Evolutionary conservation across 306 rosid species (phyloP).

Genomic region (Hylodesmum podocarpum): DNA sequence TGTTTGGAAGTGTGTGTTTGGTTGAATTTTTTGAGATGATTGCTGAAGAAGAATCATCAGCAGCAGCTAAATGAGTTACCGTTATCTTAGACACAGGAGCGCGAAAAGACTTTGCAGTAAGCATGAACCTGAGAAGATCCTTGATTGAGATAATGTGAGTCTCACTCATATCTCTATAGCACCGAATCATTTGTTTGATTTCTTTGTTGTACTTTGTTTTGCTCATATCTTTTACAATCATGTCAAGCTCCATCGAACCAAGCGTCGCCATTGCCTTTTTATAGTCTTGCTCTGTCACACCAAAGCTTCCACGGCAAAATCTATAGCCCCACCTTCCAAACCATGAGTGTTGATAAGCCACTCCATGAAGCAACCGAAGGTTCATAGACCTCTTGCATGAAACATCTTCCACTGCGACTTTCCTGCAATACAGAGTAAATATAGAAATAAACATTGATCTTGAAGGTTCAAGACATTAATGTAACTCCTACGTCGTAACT

Average conservation of each 20-base stretch:
- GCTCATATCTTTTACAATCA: slow-evolving; percentile 40
- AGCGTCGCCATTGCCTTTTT: slow-evolving; percentile 55
- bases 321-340: slow-evolving; percentile 90
- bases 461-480: not conserved
- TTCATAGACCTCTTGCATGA: slow-evolving; percentile 78
- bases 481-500: not conserved
- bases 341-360: slow-evolving; percentile 90
- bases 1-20: slow-evolving; percentile 36
- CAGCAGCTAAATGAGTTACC: not conserved
- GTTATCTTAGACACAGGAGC: slow-evolving; percentile 39
- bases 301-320: slow-evolving; percentile 77
- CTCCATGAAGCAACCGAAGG: slow-evolving; percentile 84
- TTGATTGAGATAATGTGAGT: slow-evolving; percentile 59
- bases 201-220: slow-evolving; percentile 38
- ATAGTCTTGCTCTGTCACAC: slow-evolving; percentile 56
- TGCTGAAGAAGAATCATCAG: slow-evolving; percentile 12
- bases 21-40: slow-evolving; percentile 36
- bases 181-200: slow-evolving; percentile 64
- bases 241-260: slow-evolving; percentile 61
- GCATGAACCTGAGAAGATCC: slow-evolving; percentile 84
- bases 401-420: slow-evolving; percentile 66
- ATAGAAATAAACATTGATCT: not conserved
- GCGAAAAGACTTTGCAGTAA: slow-evolving; percentile 69
- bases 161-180: slow-evolving; percentile 79
- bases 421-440: slow-evolving; percentile 45